Conservation (phyloP, 2,329 filamentous ascomycete species). For the Pseudocercospora vitis region DNA sequence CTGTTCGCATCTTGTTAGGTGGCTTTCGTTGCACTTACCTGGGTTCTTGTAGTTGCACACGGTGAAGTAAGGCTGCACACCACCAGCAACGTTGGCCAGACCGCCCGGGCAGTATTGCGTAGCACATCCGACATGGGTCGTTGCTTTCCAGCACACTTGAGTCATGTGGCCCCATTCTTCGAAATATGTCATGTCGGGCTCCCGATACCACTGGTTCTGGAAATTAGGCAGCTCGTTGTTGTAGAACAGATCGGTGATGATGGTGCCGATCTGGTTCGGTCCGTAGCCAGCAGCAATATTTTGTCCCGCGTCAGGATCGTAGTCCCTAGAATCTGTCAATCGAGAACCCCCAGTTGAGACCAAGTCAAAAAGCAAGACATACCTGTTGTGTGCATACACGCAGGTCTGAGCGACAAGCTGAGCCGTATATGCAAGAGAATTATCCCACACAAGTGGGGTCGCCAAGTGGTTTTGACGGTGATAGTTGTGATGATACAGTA, state of each 20-base stretch:
- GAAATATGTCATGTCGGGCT: conserved; percentile 63
- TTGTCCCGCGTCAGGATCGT: conserved; percentile 59
- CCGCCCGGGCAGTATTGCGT: conserved; percentile 58
- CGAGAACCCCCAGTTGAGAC: no score
- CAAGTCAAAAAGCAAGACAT: no score
- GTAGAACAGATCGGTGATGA: conserved; percentile 85
- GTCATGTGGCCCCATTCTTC: conserved; percentile 71
- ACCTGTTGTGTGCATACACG: conserved; percentile 74
- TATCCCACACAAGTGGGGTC: conserved; percentile 63
- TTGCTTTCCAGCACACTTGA: conserved; percentile 69
- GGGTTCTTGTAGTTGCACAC: conserved; percentile 82
- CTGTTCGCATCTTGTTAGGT: no score
- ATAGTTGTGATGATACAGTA: conserved; percentile 75
- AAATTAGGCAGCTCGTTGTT: conserved; percentile 69
- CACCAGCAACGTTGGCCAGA: conserved; percentile 44
- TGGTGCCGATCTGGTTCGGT: conserved; percentile 58
- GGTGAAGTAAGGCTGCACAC: conserved; percentile 62
- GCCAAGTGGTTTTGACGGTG: conserved; percentile 82
- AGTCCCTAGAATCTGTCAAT: not conserved
- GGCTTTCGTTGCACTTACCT: conserved; percentile 57
- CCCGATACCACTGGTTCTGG: conserved; percentile 51
- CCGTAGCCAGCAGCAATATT: conserved; percentile 75
- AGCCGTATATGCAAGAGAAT: conserved; percentile 64
- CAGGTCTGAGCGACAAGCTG: conserved; percentile 63
- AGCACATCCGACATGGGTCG: conserved; percentile 64